Evolutionary conservation across 169 alveolate genomes (phyloP), one percentile per base, ranked within the genome.

Genomic region (Plasmodium berghei): DNA sequence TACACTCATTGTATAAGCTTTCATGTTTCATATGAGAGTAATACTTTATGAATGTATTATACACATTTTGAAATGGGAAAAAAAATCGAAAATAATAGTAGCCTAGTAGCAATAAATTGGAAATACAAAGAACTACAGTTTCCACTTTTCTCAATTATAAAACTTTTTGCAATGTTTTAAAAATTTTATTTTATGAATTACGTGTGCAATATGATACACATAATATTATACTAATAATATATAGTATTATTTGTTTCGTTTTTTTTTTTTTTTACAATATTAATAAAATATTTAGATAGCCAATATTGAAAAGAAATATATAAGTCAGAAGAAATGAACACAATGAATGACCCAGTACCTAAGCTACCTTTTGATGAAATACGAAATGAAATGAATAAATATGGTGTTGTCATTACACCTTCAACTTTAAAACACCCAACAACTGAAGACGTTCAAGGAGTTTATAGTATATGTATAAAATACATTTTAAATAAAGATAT

Each of bases 391-490:
- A 86, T 86, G 87, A 70, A 24, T 48, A 86, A 86, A 28, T 86
- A 86, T 52, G 91, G 91, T 14, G 91, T 86, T 6, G 91, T 58
- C 1, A 86, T 86, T 42, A 58, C 73, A 9, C 91, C 56, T 16
- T 52, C 69, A 45, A 86, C 91, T 0, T 62, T 86, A 24, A 86
- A 86, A 48, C 56, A 86, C 4, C 91, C 91, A 8, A 86, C 77
- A 14, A 86, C 91, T 24, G 91, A 86, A 14, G 91, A 86, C 12
- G 66, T 86, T 34, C 91, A 86, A 49, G 91, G 91, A 8, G 87
- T 86, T 1, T 86, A 86, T 54, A 86, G 91, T 64, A 61, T 86
- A 52, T 86, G 91, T 20, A 86, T 86, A 86, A 86, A 86, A 52
- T 72, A 86, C 28, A 86, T 86, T 52, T 72, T 86, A 18, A 86